phyloP scores from a whole-genome alignment of 2,329 filamentous ascomycete genomes.

The Pseudogymnoascus sp. region DNA sequence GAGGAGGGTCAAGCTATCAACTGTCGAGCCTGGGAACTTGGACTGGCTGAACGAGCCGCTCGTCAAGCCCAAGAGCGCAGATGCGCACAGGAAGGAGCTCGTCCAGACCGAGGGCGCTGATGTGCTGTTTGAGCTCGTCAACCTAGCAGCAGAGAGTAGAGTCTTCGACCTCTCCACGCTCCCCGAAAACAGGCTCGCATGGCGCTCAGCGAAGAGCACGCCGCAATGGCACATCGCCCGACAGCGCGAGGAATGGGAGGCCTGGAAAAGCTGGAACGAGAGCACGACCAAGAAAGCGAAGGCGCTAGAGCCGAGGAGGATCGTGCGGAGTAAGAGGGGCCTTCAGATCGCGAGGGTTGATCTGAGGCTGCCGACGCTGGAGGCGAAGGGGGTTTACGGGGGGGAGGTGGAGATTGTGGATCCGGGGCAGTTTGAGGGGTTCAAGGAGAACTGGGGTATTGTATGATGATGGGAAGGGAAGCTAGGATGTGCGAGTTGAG shows the following conservation, averaged over 20 bases:
- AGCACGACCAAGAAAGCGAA: slow-evolving; percentile 46
- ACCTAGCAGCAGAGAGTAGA: slow-evolving; percentile 47
- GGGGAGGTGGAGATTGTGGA: slow-evolving; percentile 26
- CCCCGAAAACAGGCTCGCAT: slow-evolving; percentile 53
- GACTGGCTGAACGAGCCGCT: slow-evolving; percentile 61
- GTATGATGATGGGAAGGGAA: slow-evolving; percentile 18
- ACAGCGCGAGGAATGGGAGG: slow-evolving; percentile 57
- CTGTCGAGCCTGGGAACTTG: slow-evolving; percentile 42
- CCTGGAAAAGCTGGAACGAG: slow-evolving; percentile 52
- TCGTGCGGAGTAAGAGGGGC: slow-evolving; percentile 17
- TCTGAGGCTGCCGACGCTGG: slow-evolving; percentile 20
- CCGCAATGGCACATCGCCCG: slow-evolving; percentile 59
- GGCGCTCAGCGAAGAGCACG: slow-evolving; percentile 56
- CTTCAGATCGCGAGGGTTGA: slow-evolving; percentile 22
- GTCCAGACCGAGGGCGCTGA: slow-evolving; percentile 56
- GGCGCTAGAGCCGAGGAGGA: slow-evolving; percentile 28
- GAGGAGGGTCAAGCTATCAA: slow-evolving; percentile 47
- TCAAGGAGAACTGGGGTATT: slow-evolving; percentile 22
- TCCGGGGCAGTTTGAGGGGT: slow-evolving; percentile 25
- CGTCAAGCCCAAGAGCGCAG: slow-evolving; percentile 31
- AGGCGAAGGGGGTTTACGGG: slow-evolving; percentile 21
- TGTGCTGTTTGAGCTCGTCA: slow-evolving; percentile 56
- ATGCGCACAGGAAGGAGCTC: slow-evolving; percentile 42
- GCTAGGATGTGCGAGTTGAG: slow-evolving; percentile 15
- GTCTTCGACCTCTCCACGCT: slow-evolving; percentile 52